Percentiles rank a stretch among this genome's conserved stretches.
phyloP scores from a whole-genome alignment of 768 basidiomycete genomes.

The Postia placenta region DNA sequence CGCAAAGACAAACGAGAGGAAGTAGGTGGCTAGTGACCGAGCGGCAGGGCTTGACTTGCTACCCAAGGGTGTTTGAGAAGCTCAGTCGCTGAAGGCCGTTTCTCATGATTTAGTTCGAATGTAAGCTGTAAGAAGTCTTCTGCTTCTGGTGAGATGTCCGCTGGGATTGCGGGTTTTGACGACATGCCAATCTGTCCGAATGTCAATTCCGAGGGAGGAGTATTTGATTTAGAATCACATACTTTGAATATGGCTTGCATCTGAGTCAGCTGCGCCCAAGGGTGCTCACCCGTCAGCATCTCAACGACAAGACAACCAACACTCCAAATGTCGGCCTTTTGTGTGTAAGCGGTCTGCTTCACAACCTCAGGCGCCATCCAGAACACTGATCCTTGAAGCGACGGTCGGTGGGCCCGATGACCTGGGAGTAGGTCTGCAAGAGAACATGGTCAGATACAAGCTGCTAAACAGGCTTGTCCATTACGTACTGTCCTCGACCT shows the following conservation, averaged over 20 bases:
- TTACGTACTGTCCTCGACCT: constrained; percentile 80
- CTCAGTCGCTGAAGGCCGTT: constrained; percentile 72
- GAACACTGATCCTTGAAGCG: constrained; percentile 95
- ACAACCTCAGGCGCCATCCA: constrained; percentile 99
- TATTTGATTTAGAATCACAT: too few relatives aligned
- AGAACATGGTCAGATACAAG: not conserved
- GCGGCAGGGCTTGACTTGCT: constrained; percentile 15
- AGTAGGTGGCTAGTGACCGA: constrained; percentile 7
- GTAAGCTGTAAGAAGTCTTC: constrained; percentile 82
- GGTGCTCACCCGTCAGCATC: constrained; percentile 95
- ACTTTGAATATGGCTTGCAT: constrained; percentile 99
- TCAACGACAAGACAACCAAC: constrained; percentile 93
- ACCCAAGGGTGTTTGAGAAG: constrained; percentile 77
- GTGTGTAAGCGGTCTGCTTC: constrained; percentile 88
- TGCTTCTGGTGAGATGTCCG: constrained; percentile 86
- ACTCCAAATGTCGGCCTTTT: constrained; percentile 95
- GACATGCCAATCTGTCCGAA: constrained; percentile 78
- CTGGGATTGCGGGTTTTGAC: constrained; percentile 81
- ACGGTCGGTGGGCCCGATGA: constrained; percentile 79
- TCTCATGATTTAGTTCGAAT: constrained; percentile 79
- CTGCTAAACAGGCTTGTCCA: not conserved
- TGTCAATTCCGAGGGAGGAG: not conserved
- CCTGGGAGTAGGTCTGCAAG: constrained; percentile 40
- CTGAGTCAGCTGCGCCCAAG: constrained; percentile 92
- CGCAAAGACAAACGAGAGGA: not conserved